Conservation (phyloP, 2,329 filamentous ascomycete genomes). For the Stenocarpella maydis region DNA sequence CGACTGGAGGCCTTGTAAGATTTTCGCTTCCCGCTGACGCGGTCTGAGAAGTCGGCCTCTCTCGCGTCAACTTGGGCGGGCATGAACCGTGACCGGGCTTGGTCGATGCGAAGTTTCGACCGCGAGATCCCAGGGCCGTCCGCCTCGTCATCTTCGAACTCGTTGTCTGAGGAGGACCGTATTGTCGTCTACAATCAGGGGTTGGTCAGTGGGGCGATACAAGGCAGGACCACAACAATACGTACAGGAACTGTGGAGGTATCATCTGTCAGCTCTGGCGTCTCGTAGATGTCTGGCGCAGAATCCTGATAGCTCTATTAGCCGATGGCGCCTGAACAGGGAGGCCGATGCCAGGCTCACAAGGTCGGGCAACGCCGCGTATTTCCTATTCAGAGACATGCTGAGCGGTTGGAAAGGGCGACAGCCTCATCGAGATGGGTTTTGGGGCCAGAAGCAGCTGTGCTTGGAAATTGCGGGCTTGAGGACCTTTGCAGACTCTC, state of each 20-base stretch:
- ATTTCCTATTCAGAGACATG: slow-evolving; percentile 84
- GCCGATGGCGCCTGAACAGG: slow-evolving; percentile 32
- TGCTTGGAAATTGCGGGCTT: not conserved
- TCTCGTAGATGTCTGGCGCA: slow-evolving; percentile 96
- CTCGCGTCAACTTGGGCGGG: slow-evolving; percentile 78
- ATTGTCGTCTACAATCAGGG: slow-evolving; percentile 60
- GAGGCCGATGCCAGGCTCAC: slow-evolving; percentile 53
- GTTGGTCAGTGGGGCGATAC: not conserved
- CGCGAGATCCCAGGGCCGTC: slow-evolving; percentile 76
- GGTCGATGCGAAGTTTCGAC: slow-evolving; percentile 76
- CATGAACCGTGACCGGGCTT: slow-evolving; percentile 82
- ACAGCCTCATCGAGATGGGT: not conserved
- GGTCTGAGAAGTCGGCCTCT: slow-evolving; percentile 88
- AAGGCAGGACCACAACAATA: slow-evolving; percentile 30
- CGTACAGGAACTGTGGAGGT: slow-evolving; percentile 83
- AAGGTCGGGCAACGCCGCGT: slow-evolving; percentile 81
- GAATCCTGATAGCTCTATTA: slow-evolving; percentile 69
- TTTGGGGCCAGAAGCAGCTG: not conserved
- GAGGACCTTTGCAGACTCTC: not conserved
- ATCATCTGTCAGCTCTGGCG: slow-evolving; percentile 90
- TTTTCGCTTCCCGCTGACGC: slow-evolving; percentile 81
- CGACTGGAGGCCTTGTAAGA: slow-evolving; percentile 81
- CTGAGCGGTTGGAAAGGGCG: slow-evolving; percentile 16
- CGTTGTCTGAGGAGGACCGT: slow-evolving; percentile 68
- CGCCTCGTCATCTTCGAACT: slow-evolving; percentile 67